These are phyloP conservation scores for Fusarium sp. DNA, from an alignment of 2,329 filamentous ascomycete species.

Conservation along the genomic window DNA sequence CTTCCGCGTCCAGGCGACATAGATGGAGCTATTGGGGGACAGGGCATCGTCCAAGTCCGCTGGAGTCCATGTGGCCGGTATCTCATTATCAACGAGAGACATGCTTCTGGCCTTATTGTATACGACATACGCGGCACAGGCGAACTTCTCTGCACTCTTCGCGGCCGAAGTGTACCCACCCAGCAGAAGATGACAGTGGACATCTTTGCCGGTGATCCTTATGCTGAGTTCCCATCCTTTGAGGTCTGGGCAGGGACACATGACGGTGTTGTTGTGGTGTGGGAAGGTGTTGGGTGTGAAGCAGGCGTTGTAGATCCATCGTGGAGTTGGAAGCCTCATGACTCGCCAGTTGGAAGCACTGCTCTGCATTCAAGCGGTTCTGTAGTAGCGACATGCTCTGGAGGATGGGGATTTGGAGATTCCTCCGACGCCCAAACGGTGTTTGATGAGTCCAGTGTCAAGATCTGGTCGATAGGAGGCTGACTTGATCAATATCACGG, in stretches of 20 bases:
- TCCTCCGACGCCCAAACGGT: conserved; percentile 19
- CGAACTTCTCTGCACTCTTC: conserved; percentile 67
- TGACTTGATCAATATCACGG: conserved; percentile 6
- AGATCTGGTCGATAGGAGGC: conserved; percentile 45
- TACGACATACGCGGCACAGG: conserved; percentile 74
- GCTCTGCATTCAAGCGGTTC: conserved; percentile 67
- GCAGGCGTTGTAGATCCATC: conserved; percentile 60
- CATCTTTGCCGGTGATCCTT: conserved; percentile 61
- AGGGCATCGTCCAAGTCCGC: conserved; percentile 71
- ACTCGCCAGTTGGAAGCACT: conserved; percentile 63
- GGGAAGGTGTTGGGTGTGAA: conserved; percentile 66
- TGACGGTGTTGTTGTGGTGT: conserved; percentile 68
- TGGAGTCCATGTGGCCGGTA: conserved; percentile 76
- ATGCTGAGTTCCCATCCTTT: conserved; percentile 57
- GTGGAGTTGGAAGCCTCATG: conserved; percentile 66
- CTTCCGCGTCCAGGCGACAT: conserved; percentile 71
- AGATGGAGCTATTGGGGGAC: conserved; percentile 70
- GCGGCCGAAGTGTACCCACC: conserved; percentile 63
- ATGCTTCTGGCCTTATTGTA: conserved; percentile 67
- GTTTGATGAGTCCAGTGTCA: conserved; percentile 47
- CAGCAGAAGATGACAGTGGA: conserved; percentile 71
- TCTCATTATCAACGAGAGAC: conserved; percentile 72
- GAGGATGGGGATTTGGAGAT: conserved; percentile 60
- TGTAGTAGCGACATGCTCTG: conserved; percentile 69
- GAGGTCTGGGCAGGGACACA: conserved; percentile 74